Conservation (phyloP, 331 rosid genomes). For the Erythrophleum ivorense region DNA sequence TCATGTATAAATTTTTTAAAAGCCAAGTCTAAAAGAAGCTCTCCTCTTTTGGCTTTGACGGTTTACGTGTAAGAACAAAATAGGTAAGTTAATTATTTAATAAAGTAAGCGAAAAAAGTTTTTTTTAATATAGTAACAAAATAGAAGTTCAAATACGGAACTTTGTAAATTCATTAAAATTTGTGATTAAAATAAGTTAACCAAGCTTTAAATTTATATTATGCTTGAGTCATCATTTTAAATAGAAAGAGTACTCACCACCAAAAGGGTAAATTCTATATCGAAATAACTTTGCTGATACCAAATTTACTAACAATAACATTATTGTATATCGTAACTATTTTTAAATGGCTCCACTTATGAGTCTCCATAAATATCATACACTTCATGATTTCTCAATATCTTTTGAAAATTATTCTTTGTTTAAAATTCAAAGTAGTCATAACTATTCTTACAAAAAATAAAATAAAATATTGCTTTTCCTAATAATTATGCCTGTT, state of each 20-base stretch:
- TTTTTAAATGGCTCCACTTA: not conserved
- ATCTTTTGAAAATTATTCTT: not conserved
- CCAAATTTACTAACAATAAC: not conserved
- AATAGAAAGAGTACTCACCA: too few relatives aligned
- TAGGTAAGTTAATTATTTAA: not conserved
- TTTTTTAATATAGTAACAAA: too few relatives aligned
- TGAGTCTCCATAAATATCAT: not conserved
- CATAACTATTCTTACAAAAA: not conserved
- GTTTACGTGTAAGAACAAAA: not conserved
- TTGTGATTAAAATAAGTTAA: too few relatives aligned
- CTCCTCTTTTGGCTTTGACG: not conserved
- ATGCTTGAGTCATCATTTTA: too few relatives aligned
- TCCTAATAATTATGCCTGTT: not conserved
- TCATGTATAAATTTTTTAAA: too few relatives aligned
- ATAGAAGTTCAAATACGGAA: too few relatives aligned
- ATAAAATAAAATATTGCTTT: not conserved
- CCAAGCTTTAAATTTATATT: too few relatives aligned
- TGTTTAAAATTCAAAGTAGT: not conserved
- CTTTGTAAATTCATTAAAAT: too few relatives aligned
- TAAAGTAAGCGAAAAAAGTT: not conserved
- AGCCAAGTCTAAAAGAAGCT: too few relatives aligned
- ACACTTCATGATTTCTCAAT: not conserved
- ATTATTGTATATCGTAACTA: not conserved
- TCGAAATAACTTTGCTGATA: too few relatives aligned
- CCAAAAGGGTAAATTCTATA: too few relatives aligned